These are phyloP conservation scores for Candida xyloterini DNA, from an alignment of 805 yeast genomes.

Conservation along the genomic window DNA sequence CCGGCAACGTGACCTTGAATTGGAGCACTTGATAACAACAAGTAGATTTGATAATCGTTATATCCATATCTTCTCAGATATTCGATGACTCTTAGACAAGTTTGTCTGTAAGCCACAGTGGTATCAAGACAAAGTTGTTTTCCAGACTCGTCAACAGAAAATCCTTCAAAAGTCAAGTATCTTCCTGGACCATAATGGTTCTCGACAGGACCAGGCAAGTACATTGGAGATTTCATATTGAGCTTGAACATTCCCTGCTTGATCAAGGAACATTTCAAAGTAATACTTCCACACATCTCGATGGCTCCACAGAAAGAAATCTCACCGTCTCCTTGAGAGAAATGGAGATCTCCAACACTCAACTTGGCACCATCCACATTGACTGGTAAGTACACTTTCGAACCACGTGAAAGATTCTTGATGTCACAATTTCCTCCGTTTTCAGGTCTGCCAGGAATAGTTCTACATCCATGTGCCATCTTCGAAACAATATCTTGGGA, in stretches of 20 bases:
- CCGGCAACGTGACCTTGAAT: slow-evolving; percentile 52
- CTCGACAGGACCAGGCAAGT: slow-evolving; percentile 47
- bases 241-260: slow-evolving; percentile 42
- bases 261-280: slow-evolving; percentile 40
- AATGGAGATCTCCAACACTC: slow-evolving; percentile 48
- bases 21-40: slow-evolving; percentile 46
- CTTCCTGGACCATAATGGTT: slow-evolving; percentile 48
- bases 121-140: slow-evolving; percentile 44
- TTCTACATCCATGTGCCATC: slow-evolving; percentile 43
- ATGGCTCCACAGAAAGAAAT: slow-evolving; percentile 54
- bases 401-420: slow-evolving; percentile 47
- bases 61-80: slow-evolving; percentile 49
- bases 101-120: slow-evolving; percentile 49
- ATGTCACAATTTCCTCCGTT: slow-evolving; percentile 55
- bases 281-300: slow-evolving; percentile 49
- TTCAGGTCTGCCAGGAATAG: slow-evolving; percentile 53
- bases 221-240: slow-evolving; percentile 45
- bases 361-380: slow-evolving; percentile 46
- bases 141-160: slow-evolving; percentile 49
- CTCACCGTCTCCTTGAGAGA: slow-evolving; percentile 54
- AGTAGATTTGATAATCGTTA: slow-evolving; percentile 48
- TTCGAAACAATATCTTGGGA: slow-evolving; percentile 31
- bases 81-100: slow-evolving; percentile 48
- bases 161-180: slow-evolving; percentile 51
- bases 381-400: slow-evolving; percentile 47